These are phyloP conservation scores for Ophiostoma sp. DNA, from an alignment of 2,329 filamentous ascomycete species.

Conservation along the genomic window DNA sequence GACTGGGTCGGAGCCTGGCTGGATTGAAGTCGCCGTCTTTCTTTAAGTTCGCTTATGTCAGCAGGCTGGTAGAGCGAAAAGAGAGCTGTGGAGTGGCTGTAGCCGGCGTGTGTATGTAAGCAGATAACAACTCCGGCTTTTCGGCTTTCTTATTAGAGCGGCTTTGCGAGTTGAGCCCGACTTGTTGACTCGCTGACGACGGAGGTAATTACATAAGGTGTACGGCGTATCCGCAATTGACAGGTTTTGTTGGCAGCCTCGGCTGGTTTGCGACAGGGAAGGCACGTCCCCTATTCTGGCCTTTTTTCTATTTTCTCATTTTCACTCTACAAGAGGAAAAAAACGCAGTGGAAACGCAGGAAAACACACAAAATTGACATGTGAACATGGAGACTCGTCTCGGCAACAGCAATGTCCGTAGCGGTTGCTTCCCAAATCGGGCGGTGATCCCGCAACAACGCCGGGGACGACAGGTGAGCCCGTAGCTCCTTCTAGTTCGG, in stretches of 20 bases:
- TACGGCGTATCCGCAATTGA: neutral
- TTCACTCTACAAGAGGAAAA: neutral
- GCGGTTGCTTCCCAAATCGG: neutral
- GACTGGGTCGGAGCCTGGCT: neutral
- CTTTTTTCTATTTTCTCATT: neutral
- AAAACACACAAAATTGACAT: neutral
- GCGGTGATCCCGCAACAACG: neutral
- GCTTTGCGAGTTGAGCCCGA: neutral
- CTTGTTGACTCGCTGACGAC: neutral
- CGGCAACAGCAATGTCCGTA: neutral
- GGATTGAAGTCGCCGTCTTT: neutral
- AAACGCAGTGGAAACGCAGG: neutral
- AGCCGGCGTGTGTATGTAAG: neutral
- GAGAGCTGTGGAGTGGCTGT: neutral
- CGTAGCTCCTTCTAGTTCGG: neutral
- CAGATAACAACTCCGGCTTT: neutral
- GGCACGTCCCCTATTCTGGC: neutral
- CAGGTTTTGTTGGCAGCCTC: constrained; percentile 22
- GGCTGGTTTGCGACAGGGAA: constrained; percentile 15
- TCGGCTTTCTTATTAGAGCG: neutral
- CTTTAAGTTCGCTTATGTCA: neutral
- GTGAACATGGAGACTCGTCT: constrained; percentile 12
- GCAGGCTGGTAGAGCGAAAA: neutral
- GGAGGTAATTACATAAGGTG: constrained; percentile 13
- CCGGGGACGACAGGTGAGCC: neutral